Evolutionary conservation across 495 filamentous ascomycete species (phyloP), one percentile per base, ranked within the genome.

Genomic region (Rostrohypoxylon terebratum): DNA sequence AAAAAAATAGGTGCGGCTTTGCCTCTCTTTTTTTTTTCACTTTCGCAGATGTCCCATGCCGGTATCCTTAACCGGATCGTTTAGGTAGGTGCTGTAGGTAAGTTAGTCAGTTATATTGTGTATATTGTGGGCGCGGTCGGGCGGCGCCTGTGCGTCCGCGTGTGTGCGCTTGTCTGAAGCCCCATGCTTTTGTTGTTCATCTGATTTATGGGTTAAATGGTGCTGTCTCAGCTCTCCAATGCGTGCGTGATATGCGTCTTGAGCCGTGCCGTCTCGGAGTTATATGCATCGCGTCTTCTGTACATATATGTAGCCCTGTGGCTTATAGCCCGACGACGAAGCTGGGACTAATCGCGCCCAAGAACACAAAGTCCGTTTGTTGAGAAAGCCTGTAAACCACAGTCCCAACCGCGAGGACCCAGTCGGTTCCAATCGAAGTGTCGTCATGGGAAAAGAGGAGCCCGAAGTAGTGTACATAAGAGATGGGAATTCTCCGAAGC

Each of bases 401-500:
- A 51, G 59, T 45, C 38, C 45, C 65, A 53, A 53, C 55, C 47
- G 55, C 55, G 71, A 66, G 53, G 51, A 14, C 55, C 66, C 42
- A 50, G 71, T 57, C 61, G 57, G 71, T 69, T 23, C 71, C 66
- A 69, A 69, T 69, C 71, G 61, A 69, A 25, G 23, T 36, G 59
- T 60, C 21, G 44, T 73, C 64, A 45, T 57, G 64, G 64, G 69
- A 68, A 72, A 60, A 59, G 63, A 66, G 69, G 48, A 71, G 58
- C 59, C 66, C 57, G 34, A 54, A n/a, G 16, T 5, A 55, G n/a
- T n/a, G n/a, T n/a, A n/a, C n/a, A n/a, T n/a, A n/a, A n/a, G 42
- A 57, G 59, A 63, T 58, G 55, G 42, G 65, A 61, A 73, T 73
- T 73, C 66, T 73, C 71, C 71, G 71, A 73, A 38, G 45, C 70